Evolutionary conservation across 768 basidiomycete genomes (phyloP).

Genomic region (Boletus reticulatus): DNA sequence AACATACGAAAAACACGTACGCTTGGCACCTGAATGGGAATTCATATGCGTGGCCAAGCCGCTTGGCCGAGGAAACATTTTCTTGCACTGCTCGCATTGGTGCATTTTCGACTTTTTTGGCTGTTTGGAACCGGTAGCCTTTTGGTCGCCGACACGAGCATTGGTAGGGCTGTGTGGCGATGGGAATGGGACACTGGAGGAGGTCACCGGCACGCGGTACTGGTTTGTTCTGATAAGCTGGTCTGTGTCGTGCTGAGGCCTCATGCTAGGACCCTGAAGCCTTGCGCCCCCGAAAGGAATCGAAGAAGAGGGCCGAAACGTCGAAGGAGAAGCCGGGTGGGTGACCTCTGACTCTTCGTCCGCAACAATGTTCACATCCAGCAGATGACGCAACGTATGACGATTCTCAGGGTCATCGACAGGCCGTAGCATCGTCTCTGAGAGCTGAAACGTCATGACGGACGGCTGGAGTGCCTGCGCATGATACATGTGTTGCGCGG

Average conservation of each 20-base stretch:
- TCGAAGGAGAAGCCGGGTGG: slow-evolving; percentile 3
- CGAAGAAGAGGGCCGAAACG: slow-evolving; percentile 3
- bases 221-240: slow-evolving; percentile 7
- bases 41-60: slow-evolving; percentile 55
- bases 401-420: slow-evolving; percentile 29
- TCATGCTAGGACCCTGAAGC: slow-evolving; percentile 25
- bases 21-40: slow-evolving; percentile 48
- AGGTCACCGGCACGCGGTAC: slow-evolving; percentile 7
- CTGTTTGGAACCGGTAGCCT: slow-evolving; percentile 6
- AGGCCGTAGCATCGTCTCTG: slow-evolving; percentile 21
- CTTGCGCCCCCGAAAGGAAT: slow-evolving; percentile 1
- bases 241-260: slow-evolving; percentile 18
- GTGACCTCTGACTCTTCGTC: slow-evolving; percentile 14
- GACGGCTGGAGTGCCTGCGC: slow-evolving; percentile 22
- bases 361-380: slow-evolving; percentile 16
- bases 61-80: slow-evolving; percentile 49
- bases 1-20: slow-evolving; percentile 30
- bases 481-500: slow-evolving; percentile 3
- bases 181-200: slow-evolving; percentile 8
- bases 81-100: slow-evolving; percentile 42
- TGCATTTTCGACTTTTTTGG: slow-evolving; percentile 49
- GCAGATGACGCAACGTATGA: slow-evolving; percentile 15
- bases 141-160: slow-evolving; percentile 9
- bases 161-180: slow-evolving; percentile 6
- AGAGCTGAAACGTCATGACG: slow-evolving; percentile 32